Evolutionary conservation across 345 rosid genomes (phyloP).

Genomic region (Eucalyptus curtisii): DNA sequence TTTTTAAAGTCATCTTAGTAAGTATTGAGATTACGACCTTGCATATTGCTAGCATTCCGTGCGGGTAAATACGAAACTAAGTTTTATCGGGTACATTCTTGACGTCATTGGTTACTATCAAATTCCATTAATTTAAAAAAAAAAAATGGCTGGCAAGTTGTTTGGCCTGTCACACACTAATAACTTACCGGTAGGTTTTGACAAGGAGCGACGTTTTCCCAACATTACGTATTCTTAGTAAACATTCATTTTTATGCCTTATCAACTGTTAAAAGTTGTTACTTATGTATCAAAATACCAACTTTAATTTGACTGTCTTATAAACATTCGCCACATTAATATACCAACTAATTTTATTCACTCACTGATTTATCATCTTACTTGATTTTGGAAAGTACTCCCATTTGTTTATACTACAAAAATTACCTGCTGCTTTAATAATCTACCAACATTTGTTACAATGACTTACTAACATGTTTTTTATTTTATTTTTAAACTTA

Average conservation of each 20-base stretch:
- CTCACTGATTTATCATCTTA: accelerated
- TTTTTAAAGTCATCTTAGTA: too few species aligned
- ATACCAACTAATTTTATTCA: not conserved
- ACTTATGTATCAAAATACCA: accelerated
- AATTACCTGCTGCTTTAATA: not conserved
- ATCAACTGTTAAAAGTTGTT: not conserved
- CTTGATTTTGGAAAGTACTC: not conserved
- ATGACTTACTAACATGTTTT: not conserved
- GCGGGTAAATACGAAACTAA: not conserved
- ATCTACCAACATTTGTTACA: not conserved
- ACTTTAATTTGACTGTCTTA: not conserved
- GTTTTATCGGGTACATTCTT: not conserved
- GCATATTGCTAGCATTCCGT: too few species aligned
- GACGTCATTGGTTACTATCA: not conserved
- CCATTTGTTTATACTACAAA: not conserved
- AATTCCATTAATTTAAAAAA: not conserved
- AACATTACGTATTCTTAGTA: not conserved
- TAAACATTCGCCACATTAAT: not conserved
- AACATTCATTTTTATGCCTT: not conserved
- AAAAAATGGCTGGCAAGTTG: not conserved
- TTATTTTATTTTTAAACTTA: too few species aligned
- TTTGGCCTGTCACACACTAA: not conserved
- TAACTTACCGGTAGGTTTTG: not conserved
- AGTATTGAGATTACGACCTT: too few species aligned
- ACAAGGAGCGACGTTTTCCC: not conserved